Evolutionary conservation across 805 yeast species (phyloP), one percentile per base, ranked within the genome.

Genomic region (Wickerhamiella azyma): DNA sequence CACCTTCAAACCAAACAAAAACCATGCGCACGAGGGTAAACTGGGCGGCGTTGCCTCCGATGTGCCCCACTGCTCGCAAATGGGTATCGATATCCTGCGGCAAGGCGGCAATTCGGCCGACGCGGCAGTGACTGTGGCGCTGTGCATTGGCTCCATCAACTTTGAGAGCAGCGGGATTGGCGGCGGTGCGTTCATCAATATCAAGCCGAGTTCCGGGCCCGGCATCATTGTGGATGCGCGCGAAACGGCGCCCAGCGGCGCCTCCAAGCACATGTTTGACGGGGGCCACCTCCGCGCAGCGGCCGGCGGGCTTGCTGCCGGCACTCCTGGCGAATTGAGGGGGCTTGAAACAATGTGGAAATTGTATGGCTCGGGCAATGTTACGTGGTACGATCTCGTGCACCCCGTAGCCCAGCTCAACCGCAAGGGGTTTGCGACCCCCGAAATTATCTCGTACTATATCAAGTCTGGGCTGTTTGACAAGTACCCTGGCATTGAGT

Each of bases 161-260:
- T 78, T 85, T 51, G 85, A 81, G 65, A 79, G 80, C 48, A 79
- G 94, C 1, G 95, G 96, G 0, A 79, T 89, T 37, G 96, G 96
- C 7, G 97, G 97, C 4, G 97, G 98, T 9, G 85, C 82, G 0
- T 85, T 75, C 55, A 80, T 82, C 38, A 72, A 77, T 1, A 69
- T 76, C 3, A 46, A 65, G 13, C 59, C 59, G 37, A 62, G 60
- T 24, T 65, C 69, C 10, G 69, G 71, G 7, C 69, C 71, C 1
- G 74, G 80, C 1, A 52, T 80, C 2, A 69, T 79, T 26, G 75
- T 88, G 37, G 94, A 89, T 63, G 94, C 92, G 26, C 69, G 98
- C 51, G 98, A 89, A 60, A 75, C 74, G 67, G 95, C 96, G 0
- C 96, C 97, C 0, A 62, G 58, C 2, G 55, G 43, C 1, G 75